Percentiles rank a stretch among this genome's conserved stretches.
Conservation (phyloP, 2,329 filamentous ascomycete species). For the Pleurostoma richardsiae region DNA sequence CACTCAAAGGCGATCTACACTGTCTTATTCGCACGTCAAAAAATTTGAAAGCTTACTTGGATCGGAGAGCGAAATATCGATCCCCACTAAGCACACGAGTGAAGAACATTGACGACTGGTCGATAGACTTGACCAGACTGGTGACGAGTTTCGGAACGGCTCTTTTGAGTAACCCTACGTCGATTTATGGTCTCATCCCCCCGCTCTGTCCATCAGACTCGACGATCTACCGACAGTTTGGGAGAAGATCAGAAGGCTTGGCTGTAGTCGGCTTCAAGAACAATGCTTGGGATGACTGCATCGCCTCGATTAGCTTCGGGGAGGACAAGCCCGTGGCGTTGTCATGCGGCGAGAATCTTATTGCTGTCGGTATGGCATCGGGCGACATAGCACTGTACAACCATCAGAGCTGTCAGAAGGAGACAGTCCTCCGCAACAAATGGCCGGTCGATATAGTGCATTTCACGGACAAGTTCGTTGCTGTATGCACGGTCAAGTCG, state of each 20-base stretch:
- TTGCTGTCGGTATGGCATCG: constrained; percentile 11
- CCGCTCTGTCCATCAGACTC: constrained; percentile 23
- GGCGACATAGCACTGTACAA: constrained; percentile 9
- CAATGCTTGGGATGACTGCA: constrained; percentile 13
- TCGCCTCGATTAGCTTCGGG: constrained; percentile 8
- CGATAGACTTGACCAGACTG: constrained; percentile 22
- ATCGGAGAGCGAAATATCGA: constrained; percentile 12
- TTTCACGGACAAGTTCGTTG: constrained; percentile 2
- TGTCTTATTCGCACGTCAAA: constrained; percentile 14
- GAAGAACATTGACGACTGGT: constrained; percentile 19
- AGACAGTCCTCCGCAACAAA: neutral
- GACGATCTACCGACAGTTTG: constrained; percentile 10
- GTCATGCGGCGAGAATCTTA: constrained; percentile 8
- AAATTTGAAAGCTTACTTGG: constrained; percentile 18
- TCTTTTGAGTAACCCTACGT: constrained; percentile 17
- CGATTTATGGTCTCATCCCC: constrained; percentile 27
- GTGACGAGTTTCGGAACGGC: constrained; percentile 23
- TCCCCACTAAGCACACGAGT: constrained; percentile 15
- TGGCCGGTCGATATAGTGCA: constrained; percentile 9
- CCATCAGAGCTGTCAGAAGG: constrained; percentile 9
- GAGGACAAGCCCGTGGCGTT: constrained; percentile 7
- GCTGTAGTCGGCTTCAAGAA: constrained; percentile 7
- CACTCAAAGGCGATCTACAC: constrained; percentile 12
- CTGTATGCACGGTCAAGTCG: constrained; percentile 4
- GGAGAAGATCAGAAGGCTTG: constrained; percentile 7